These are phyloP conservation scores for Hygrocybe punicea DNA, from an alignment of 768 basidiomycete genomes.

Conservation along the genomic window DNA sequence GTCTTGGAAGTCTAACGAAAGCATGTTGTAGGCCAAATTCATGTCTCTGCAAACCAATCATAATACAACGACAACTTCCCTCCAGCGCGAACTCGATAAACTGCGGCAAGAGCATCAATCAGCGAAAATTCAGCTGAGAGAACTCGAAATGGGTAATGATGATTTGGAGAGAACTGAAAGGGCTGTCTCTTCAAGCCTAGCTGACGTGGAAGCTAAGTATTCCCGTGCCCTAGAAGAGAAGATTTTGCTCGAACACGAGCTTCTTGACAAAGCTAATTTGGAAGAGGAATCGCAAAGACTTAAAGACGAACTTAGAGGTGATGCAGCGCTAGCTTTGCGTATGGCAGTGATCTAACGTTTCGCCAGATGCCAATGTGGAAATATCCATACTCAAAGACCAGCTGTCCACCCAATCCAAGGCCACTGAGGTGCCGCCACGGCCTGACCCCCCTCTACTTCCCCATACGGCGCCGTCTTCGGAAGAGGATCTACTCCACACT, in stretches of 20 bases:
- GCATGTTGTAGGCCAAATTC: conserved; percentile 50
- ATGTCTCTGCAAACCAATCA: conserved; percentile 85
- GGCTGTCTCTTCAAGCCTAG: conserved; percentile 76
- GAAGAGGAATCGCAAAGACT: conserved; percentile 90
- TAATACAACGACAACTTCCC: conserved; percentile 83
- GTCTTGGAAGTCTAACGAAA: background rate
- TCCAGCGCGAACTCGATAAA: conserved; percentile 88
- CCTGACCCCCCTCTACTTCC: conserved; percentile 33
- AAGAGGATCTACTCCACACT: conserved; percentile 58
- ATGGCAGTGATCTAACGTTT: background rate
- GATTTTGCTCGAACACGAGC: conserved; percentile 92
- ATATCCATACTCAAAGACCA: conserved; percentile 80
- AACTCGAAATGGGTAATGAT: conserved; percentile 97
- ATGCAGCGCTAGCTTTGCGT: background rate
- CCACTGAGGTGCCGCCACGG: conserved; percentile 32
- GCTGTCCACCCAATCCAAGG: conserved; percentile 38
- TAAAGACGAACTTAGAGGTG: conserved; percentile 91
- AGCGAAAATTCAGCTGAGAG: conserved; percentile 70
- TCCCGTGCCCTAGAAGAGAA: conserved; percentile 92
- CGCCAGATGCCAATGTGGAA: conserved; percentile 78
- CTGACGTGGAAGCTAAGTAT: conserved; percentile 85
- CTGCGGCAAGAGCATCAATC: conserved; percentile 71
- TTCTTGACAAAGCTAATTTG: conserved; percentile 82
- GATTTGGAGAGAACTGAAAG: conserved; percentile 95
- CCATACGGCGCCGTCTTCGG: conserved; percentile 33